Base-by-base conservation (phyloP, 495 filamentous ascomycete species). In the Coniosporium apollinis region DNA sequence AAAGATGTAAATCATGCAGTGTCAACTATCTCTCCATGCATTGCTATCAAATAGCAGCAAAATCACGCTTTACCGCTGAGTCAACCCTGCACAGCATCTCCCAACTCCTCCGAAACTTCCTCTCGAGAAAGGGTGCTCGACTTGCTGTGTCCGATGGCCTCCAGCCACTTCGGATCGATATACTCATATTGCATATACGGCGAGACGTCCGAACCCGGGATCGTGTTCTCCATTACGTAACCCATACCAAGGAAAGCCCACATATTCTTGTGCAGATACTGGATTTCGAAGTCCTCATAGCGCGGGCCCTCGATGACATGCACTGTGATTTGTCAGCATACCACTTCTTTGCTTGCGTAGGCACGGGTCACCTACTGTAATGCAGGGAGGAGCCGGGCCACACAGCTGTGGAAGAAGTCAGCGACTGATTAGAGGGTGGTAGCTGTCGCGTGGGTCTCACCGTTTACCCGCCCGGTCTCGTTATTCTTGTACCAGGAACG, bases 261-360 rank as follows among this genome's bases (percentile, higher is more conserved):
- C 5, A 39, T 46, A 26, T 58, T 58, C 30, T 48, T 48, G 38
- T 57, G 28, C 32, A 28, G 22, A 33, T 55, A 57, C 16, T 38
- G n/a, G 36, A 57, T 57, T 1, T 55, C 37, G 33, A 52, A 53
- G 35, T 57, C 54, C 38, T 57, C 54, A 37, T 55, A 57, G 4
- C 54, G 46, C 5, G 54, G 51, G 1, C 10, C 22, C 11, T 28
- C 22, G 15, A 56, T 49, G 10, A 53, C 38, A 13, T 50, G 39
- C 9, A 10, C 31, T 37, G 14, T 2, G 8, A 16, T 19, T 18
- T 3, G 19, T 32, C 10, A 32, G 30, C 3, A 4, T 10, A 2
- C 24, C 15, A n/a, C 14, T 20, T 18, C 18, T 8, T 7, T 3
- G 7, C 16, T 2, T 9, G 33, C 9, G 18, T 3, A 35, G 19